Base-by-base conservation (phyloP, 2,329 filamentous ascomycete genomes). In the Berkeleyomyces basicola region DNA sequence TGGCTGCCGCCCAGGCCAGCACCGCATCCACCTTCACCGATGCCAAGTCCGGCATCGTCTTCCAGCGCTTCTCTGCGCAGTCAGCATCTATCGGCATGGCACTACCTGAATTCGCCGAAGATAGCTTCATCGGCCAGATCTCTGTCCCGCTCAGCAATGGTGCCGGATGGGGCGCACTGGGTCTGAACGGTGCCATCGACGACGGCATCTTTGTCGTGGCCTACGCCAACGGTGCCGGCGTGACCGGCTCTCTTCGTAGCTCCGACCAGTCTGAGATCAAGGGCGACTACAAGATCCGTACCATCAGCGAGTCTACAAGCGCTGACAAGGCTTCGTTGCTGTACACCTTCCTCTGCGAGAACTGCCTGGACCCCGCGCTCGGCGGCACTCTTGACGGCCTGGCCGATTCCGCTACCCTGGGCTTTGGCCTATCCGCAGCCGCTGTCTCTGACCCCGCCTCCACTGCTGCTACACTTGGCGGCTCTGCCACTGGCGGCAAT, bases 81-180 rank as follows among this genome's bases (percentile, higher is more conserved):
- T 73, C 74, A 40, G 71, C 73, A 36, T 71, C 65, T 7, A 73
- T 78, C 58, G 76, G 72, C 64, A 71, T 79, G 57, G 75, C 76
- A 4, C 70, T 79, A 1, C 75, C 75, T 3, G 40, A 58, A 39
- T 70, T 69, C 7, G 70, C 73, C 0, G 66, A 71, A 66, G 10
- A 73, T 67, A 53, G 66, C n/a, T 77, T 78, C 68, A 78, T 79
- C 58, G 76, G 74, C 6, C 77, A 78, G 64, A 71, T 79, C 10
- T 71, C 74, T 16, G 74, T 76, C 63, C 74, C 73, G 0, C 69
- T 74, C 1, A 66, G 66, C 9, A 71, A 72, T 55, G 73, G 74
- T 2, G 71, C 70, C 2, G 77, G 77, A 31, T 78, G 75, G 75
- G 74, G 74, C 51, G 75, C 74, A n/a, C 72, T 75, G 49, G 73